Conservation (phyloP, 179 eudicot species). For the Heliamphora pulchella region DNA sequence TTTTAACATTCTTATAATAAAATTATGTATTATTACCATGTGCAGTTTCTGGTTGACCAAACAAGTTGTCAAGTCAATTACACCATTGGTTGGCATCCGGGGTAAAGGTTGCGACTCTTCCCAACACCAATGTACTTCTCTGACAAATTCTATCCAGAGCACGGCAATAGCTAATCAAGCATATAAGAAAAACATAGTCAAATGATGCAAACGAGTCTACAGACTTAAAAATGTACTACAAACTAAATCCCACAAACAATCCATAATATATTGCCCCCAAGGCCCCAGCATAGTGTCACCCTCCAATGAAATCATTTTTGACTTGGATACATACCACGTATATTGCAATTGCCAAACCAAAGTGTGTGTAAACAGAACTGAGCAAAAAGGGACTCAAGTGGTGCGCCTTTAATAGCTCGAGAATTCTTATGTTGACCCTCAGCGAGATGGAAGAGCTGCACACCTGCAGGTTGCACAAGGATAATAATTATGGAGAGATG, state of each 20-base stretch:
- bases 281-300: slow-evolving; percentile 5
- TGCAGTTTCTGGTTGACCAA: slow-evolving; percentile 88
- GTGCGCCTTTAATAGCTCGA: slow-evolving; percentile 85
- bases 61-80: slow-evolving; percentile 79
- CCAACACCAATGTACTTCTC: slow-evolving; percentile 99
- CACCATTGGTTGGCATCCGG: slow-evolving; percentile 50
- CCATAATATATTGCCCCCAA: not conserved
- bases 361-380: slow-evolving; percentile 85
- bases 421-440: slow-evolving; percentile 55
- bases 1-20: slow-evolving; percentile 6
- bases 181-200: slow-evolving; percentile 13
- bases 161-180: slow-evolving; percentile 66
- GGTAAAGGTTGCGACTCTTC: slow-evolving; percentile 91
- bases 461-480: slow-evolving; percentile 34
- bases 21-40: slow-evolving; percentile 53
- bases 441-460: slow-evolving; percentile 31
- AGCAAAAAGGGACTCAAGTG: slow-evolving; percentile 73
- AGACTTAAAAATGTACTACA: not conserved
- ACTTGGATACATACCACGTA: slow-evolving; percentile 58
- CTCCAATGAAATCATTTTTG: slow-evolving; percentile 10
- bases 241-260: not conserved
- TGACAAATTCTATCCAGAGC: slow-evolving; percentile 94
- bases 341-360: slow-evolving; percentile 94
- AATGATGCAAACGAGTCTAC: not conserved
- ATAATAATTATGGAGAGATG: slow-evolving; percentile 9